Evolutionary conservation across 228 moss, liverwort and hornwort species (phyloP).

Genomic region (Sphagnum fallax): DNA sequence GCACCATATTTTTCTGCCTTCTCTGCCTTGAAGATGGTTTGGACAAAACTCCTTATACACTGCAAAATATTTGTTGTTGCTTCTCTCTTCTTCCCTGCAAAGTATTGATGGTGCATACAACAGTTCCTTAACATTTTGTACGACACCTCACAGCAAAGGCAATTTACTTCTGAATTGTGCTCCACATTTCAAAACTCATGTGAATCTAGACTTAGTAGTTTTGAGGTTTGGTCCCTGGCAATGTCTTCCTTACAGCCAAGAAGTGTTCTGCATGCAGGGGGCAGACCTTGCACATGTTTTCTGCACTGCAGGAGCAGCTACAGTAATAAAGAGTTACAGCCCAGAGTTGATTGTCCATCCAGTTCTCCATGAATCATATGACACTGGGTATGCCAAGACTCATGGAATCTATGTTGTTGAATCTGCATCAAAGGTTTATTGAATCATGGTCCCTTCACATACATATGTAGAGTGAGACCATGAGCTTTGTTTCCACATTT

Average conservation of each 20-base stretch:
- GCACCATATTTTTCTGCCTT: slow-evolving; percentile 92
- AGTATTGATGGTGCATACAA: not conserved
- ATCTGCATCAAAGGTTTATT: not conserved
- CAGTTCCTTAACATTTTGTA: not conserved
- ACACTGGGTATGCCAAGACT: slow-evolving; percentile 38
- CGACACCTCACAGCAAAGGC: not conserved
- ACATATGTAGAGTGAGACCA: not conserved
- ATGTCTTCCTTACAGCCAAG: not conserved
- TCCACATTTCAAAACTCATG: not conserved
- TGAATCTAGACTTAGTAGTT: not conserved
- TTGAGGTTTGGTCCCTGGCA: not conserved
- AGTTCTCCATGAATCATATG: slow-evolving; percentile 83
- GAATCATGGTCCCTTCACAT: not conserved
- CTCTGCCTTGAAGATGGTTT: slow-evolving; percentile 86
- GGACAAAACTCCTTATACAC: slow-evolving; percentile 3
- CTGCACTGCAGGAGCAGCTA: slow-evolving; percentile 92
- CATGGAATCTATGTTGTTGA: not conserved
- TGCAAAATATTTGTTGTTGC: not conserved
- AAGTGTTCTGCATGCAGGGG: slow-evolving; percentile 47
- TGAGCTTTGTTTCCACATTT: not conserved
- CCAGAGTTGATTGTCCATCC: slow-evolving; percentile 99
- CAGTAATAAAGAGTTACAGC: slow-evolving; percentile 95
- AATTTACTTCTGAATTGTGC: not conserved
- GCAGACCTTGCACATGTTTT: slow-evolving; percentile 97
- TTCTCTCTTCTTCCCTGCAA: not conserved